These are phyloP conservation scores for Venturiaceae sp. DNA, from an alignment of 2,329 filamentous ascomycete species.

Conservation along the genomic window DNA sequence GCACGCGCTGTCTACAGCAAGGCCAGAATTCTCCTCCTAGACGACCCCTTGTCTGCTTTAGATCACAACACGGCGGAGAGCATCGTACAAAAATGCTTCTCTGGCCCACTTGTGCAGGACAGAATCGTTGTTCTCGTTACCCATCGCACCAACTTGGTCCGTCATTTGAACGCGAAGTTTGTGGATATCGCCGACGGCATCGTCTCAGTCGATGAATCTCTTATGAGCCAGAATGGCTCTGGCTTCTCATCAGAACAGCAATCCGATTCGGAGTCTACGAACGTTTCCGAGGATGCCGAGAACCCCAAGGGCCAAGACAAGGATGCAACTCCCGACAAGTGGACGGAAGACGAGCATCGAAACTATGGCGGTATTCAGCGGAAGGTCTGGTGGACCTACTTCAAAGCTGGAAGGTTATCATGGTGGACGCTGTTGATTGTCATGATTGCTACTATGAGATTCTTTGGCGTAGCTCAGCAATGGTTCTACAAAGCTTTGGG, in stretches of 20 bases:
- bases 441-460: slow-evolving; percentile 53
- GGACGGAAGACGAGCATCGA: slow-evolving; percentile 68
- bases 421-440: slow-evolving; percentile 62
- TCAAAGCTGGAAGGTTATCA: slow-evolving; percentile 65
- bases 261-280: slow-evolving; percentile 3
- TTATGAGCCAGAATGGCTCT: slow-evolving; percentile 7
- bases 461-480: slow-evolving; percentile 55
- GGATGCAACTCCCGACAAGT: slow-evolving; percentile 58
- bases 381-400: slow-evolving; percentile 74
- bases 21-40: slow-evolving; percentile 44
- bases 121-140: slow-evolving; percentile 53
- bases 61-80: slow-evolving; percentile 56
- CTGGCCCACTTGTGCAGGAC: slow-evolving; percentile 42
- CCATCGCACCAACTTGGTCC: slow-evolving; percentile 60
- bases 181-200: slow-evolving; percentile 48
- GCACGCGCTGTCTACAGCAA: slow-evolving; percentile 50
- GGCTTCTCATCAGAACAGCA: slow-evolving; percentile 3
- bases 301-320: slow-evolving; percentile 30
- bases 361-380: slow-evolving; percentile 68
- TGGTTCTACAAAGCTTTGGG: slow-evolving; percentile 87
- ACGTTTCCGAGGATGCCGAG: slow-evolving; percentile 14
- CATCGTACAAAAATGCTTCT: slow-evolving; percentile 48
- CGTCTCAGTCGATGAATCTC: not conserved
- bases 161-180: slow-evolving; percentile 64
- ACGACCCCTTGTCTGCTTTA: slow-evolving; percentile 50